Base-by-base conservation (phyloP, 2,329 filamentous ascomycete species). In the Trichophaea hybrida region DNA sequence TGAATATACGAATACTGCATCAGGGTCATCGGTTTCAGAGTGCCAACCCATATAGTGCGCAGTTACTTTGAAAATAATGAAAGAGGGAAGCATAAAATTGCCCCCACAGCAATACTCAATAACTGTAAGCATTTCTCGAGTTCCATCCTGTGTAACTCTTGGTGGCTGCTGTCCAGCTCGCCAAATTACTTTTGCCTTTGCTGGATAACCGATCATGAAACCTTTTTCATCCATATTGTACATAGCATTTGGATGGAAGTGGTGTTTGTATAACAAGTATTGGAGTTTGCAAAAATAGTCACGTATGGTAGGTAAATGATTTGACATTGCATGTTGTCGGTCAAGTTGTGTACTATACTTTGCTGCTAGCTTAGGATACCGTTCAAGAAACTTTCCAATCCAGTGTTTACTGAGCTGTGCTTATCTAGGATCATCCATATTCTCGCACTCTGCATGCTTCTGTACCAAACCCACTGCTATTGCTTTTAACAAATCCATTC, bases 21-120 rank as follows among this genome's bases (percentile, higher is more conserved):
- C 43, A 2, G 33, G 24, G 37, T 56, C 35, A 32, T 55, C n/a
- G 1, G 44, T n/a, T 32, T 54, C 32, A 15, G 43, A 10, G 37
- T 63, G 46, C 61, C 55, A 61, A 1, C 44, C 61, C 44, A 63
- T 59, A 34, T 63, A 52, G 17, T 64, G 55, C n/a, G 4, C 12
- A 24, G 17, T 43, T 5, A 57, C 54, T 53, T 61, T 64, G 13
- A 59, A 59, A 6, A 63, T 63, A 6, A 63, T 15, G 2, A 59
- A 12, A 12, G 55, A 44, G 17, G 57, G 51, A 57, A 64, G 54
- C 12, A 44, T 34, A 17, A 6, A 12, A 6, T 46, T 57, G 4
- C 8, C 46, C 13, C 48, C 63, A 51, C 49, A 56, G 37, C 63
- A 38, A 3, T 12, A 17, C 48, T 65, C 56, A 6, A 65, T 10